phyloP scores from a whole-genome alignment of 805 yeast genomes.

The Phaffomyces antillensis region DNA sequence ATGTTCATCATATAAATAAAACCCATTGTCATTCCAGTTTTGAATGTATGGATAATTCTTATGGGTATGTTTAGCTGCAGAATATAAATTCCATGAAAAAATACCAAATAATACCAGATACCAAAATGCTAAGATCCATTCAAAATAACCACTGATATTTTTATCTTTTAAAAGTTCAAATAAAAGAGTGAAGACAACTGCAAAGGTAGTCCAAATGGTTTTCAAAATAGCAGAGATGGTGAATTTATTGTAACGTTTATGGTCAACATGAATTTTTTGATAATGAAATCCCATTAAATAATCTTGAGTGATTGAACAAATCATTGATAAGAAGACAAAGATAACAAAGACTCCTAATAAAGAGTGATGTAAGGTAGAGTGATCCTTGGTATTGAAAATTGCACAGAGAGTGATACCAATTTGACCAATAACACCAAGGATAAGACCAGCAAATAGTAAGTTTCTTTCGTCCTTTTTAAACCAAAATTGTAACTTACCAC shows the following conservation, averaged over 20 bases:
- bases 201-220: slow-evolving; percentile 55
- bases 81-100: slow-evolving; percentile 63
- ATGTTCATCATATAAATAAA: slow-evolving; percentile 18
- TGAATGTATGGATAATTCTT: slow-evolving; percentile 18
- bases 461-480: slow-evolving; percentile 31
- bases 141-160: slow-evolving; percentile 39
- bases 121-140: slow-evolving; percentile 85
- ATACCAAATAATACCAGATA: slow-evolving; percentile 63
- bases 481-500: slow-evolving; percentile 41
- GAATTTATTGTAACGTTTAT: slow-evolving; percentile 33
- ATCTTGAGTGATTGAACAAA: slow-evolving; percentile 40
- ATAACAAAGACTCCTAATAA: slow-evolving; percentile 73
- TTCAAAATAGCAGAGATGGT: slow-evolving; percentile 48
- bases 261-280: slow-evolving; percentile 27
- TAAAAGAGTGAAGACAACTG: slow-evolving; percentile 59
- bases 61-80: slow-evolving; percentile 40
- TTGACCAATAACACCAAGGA: slow-evolving; percentile 51
- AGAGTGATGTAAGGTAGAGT: slow-evolving; percentile 48
- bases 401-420: slow-evolving; percentile 69
- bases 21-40: slow-evolving; percentile 19
- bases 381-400: slow-evolving; percentile 57
- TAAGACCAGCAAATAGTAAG: slow-evolving; percentile 33
- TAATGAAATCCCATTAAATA: slow-evolving; percentile 39
- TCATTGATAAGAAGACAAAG: slow-evolving; percentile 48
- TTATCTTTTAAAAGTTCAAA: slow-evolving; percentile 45